phyloP scores from a whole-genome alignment of 2,329 filamentous ascomycete species.

The Fusarium papillatum region DNA sequence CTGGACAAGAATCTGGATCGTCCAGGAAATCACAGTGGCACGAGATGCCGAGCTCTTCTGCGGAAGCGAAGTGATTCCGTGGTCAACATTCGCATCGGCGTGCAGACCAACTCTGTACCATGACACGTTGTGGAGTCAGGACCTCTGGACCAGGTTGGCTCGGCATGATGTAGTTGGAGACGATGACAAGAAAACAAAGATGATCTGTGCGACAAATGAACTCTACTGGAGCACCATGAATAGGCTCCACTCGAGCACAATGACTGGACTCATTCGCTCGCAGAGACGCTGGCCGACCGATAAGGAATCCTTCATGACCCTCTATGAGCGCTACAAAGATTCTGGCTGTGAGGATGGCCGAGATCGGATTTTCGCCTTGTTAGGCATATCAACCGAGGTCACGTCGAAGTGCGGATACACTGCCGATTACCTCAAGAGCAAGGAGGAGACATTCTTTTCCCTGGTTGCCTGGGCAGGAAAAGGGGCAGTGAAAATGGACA shows the following conservation, averaged over 20 bases:
- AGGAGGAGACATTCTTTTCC: background rate
- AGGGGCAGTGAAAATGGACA: background rate
- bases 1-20: background rate
- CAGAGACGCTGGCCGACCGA: background rate
- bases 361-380: background rate
- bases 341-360: background rate
- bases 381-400: background rate
- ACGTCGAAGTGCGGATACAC: background rate
- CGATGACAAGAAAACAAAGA: background rate
- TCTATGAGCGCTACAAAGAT: background rate
- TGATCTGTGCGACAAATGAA: background rate
- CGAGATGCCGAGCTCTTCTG: background rate
- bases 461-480: background rate
- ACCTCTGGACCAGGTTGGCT: background rate
- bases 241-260: background rate
- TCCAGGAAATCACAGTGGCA: background rate
- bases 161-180: background rate
- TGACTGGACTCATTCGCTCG: background rate
- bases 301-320: background rate
- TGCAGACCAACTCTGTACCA: background rate
- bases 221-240: background rate
- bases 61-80: background rate
- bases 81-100: background rate
- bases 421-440: background rate
- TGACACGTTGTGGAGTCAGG: background rate